Evolutionary conservation across 495 filamentous ascomycete genomes (phyloP).

Genomic region (Penicillium mononematosum): DNA sequence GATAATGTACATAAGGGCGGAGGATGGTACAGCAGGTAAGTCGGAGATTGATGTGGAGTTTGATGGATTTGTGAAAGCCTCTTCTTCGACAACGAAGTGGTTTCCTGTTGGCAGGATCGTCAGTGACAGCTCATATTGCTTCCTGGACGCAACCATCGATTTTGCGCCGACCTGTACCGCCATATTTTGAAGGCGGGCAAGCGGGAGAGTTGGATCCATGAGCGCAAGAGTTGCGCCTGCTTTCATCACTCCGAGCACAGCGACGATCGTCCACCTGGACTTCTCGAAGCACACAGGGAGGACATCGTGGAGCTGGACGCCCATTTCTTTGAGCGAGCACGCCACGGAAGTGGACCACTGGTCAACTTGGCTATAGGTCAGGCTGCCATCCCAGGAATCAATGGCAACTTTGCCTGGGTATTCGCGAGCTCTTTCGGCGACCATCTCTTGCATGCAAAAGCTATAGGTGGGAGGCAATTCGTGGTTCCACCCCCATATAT

Average conservation of each 20-base stretch:
- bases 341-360: slow-evolving; percentile 36
- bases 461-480: slow-evolving; percentile 30
- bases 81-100: slow-evolving; percentile 29
- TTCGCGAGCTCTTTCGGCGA: slow-evolving; percentile 35
- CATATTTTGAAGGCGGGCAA: slow-evolving; percentile 42
- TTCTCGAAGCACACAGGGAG: slow-evolving; percentile 50
- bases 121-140: slow-evolving; percentile 26
- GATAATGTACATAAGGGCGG: slow-evolving; percentile 42
- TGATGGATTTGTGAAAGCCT: slow-evolving; percentile 17
- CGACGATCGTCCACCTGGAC: slow-evolving; percentile 47
- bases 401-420: slow-evolving; percentile 40
- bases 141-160: slow-evolving; percentile 33
- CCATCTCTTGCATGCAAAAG: slow-evolving; percentile 48
- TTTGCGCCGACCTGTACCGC: slow-evolving; percentile 33
- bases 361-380: slow-evolving; percentile 48
- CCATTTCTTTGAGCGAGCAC: slow-evolving; percentile 23
- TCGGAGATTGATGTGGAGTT: slow-evolving; percentile 2
- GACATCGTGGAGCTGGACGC: slow-evolving; percentile 35
- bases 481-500: slow-evolving; percentile 39
- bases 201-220: slow-evolving; percentile 40
- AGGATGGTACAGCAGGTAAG: slow-evolving; percentile 29
- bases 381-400: slow-evolving; percentile 47
- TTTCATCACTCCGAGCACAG: slow-evolving; percentile 46
- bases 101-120: slow-evolving; percentile 30
- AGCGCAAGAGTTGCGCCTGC: slow-evolving; percentile 39